Base-by-base conservation (phyloP, 2,329 filamentous ascomycete genomes). In the Chrysosporium queenslandicum region DNA sequence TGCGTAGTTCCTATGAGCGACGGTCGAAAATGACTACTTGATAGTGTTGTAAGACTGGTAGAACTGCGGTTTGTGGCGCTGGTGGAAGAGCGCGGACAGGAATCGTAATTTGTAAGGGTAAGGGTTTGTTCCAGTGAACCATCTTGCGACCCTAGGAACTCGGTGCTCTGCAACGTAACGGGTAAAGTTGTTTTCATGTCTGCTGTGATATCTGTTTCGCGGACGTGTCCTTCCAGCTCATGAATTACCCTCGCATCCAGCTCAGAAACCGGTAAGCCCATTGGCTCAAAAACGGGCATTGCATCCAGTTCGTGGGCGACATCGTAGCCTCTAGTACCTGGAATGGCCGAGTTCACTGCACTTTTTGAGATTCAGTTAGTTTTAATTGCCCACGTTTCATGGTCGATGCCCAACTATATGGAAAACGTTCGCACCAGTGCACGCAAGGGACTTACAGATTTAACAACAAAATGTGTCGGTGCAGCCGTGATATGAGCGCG, bases 401-500 rank as follows among this genome's bases (percentile, higher is more conserved):
- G 34, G 18, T 16, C 18, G 34, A 37, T 37, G 14, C n/a, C 34
- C 34, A 14, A 37, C 34, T 37, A 5, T 37, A 37, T 2, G 6
- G 34, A 37, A 37, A 18, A 4, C 14, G 12, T 43, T 12, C 12
- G 25, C 23, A 14, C 12, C 23, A 7, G 25, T 16, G 8, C 12
- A 11, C 2, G 18, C 23, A 18, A 2, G 8, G 7, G 8, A 29
- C 42, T 45, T 30, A 45, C 42, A 45, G 29, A 25, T 45, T 29
- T 16, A 45, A 32, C 42, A 45, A 45, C 16, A 45, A 30, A 45
- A 45, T 45, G n/a, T 45, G 30, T 8, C 42, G 23, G 11, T 45
- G 42, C 42, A 45, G 20, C 11, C 42, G 23, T 18, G 42, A 45
- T 8, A 30, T 32, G 21, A 45, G 42, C 25, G 42, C 42, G n/a